Evolutionary conservation across 805 yeast genomes (phyloP).

Genomic region (Wickerhamomyces mucosus): DNA sequence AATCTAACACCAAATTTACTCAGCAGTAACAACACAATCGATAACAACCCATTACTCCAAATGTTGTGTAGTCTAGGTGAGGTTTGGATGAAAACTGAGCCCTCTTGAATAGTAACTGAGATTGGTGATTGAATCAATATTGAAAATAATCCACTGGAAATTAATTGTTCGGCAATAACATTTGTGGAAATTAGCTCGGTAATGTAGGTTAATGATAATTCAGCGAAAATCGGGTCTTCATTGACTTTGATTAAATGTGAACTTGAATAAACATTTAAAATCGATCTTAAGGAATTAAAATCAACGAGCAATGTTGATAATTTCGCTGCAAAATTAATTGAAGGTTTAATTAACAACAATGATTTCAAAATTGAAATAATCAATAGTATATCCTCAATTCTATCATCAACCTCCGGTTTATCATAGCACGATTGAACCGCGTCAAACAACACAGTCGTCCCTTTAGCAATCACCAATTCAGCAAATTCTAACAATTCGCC

Average conservation of each 20-base stretch:
- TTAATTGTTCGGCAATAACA: conserved; percentile 55
- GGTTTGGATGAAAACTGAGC: conserved; percentile 43
- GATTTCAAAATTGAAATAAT: conserved; percentile 56
- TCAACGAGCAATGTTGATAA: conserved; percentile 45
- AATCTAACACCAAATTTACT: conserved; percentile 55
- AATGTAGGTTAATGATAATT: conserved; percentile 56
- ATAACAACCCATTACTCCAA: conserved; percentile 83
- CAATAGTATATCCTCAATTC: conserved; percentile 55
- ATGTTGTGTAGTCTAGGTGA: conserved; percentile 55
- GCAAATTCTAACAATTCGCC: conserved; percentile 48
- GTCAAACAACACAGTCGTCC: conserved; percentile 49
- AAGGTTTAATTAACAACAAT: conserved; percentile 39
- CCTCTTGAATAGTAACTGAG: conserved; percentile 56
- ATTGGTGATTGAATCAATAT: conserved; percentile 68
- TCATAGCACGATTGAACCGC: conserved; percentile 48
- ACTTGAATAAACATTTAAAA: conserved; percentile 57
- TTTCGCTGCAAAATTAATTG: conserved; percentile 36
- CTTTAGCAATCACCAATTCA: conserved; percentile 53
- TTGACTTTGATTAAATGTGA: conserved; percentile 52
- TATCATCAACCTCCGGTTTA: conserved; percentile 29
- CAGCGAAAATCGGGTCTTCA: conserved; percentile 64
- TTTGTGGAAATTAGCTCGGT: conserved; percentile 57
- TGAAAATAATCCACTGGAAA: conserved; percentile 54
- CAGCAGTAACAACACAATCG: conserved; percentile 51
- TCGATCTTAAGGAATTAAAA: conserved; percentile 50